Evolutionary conservation across 805 yeast genomes (phyloP).

Genomic region (Maudiozyma saulgeensis): DNA sequence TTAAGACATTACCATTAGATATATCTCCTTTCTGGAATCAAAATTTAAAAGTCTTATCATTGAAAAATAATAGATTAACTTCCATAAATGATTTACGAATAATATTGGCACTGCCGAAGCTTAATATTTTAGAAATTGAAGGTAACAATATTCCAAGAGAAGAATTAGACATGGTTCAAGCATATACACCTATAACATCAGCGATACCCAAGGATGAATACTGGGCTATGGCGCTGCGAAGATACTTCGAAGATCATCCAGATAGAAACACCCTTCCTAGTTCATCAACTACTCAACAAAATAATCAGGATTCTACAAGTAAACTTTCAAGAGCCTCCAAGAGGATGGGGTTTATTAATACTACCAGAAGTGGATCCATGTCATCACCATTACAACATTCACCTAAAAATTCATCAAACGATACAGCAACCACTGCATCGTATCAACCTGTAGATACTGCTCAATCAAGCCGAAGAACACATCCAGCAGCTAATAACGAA

Average conservation of each 20-base stretch:
- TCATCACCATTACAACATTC: neutral
- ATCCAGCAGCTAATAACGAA: neutral
- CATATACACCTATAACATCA: constrained; percentile 29
- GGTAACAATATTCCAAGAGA: constrained; percentile 48
- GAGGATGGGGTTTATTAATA: constrained; percentile 59
- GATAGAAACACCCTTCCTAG: neutral
- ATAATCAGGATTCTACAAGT: neutral
- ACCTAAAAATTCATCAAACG: neutral
- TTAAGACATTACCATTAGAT: constrained; percentile 40
- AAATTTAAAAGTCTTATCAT: constrained; percentile 47
- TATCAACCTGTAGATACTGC: neutral
- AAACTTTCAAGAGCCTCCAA: constrained; percentile 51
- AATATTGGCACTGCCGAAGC: constrained; percentile 40
- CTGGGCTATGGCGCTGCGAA: constrained; percentile 26
- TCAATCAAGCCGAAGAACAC: neutral
- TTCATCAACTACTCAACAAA: neutral
- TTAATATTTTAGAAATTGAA: constrained; percentile 51
- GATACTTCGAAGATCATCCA: constrained; percentile 18
- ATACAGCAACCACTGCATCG: neutral
- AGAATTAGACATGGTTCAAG: constrained; percentile 37
- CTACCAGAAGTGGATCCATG: constrained; percentile 1
- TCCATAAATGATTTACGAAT: constrained; percentile 40
- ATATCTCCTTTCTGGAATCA: constrained; percentile 32
- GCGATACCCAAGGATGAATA: constrained; percentile 34
- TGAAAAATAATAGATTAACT: constrained; percentile 47